A percentile compares a stretch with the other conserved stretches of the same genome.
These are phyloP conservation scores for Drechslera avenae DNA, from an alignment of 2,329 filamentous ascomycete species.

Conservation along the genomic window DNA sequence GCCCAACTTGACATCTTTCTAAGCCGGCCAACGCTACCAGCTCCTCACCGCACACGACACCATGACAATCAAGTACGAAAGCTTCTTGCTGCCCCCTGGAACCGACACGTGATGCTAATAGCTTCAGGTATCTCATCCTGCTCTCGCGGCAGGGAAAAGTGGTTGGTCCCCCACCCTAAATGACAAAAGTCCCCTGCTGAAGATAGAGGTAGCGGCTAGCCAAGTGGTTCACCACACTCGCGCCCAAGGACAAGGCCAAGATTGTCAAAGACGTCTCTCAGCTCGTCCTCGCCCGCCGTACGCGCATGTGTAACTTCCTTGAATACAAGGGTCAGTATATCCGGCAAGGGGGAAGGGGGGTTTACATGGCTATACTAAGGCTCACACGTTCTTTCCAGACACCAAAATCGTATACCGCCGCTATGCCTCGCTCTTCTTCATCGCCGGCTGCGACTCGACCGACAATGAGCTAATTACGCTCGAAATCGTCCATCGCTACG, in stretches of 20 bases:
- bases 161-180: constrained; percentile 63
- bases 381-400: constrained; percentile 62
- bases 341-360: constrained; percentile 18
- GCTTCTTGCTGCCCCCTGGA: not conserved
- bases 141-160: constrained; percentile 99
- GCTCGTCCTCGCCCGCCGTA: constrained; percentile 91
- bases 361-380: too few species aligned
- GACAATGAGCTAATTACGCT: constrained; percentile 98
- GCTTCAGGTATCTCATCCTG: constrained; percentile 86
- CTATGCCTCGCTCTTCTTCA: constrained; percentile 99
- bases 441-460: constrained; percentile 93
- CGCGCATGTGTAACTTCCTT: constrained; percentile 99
- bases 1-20: constrained; percentile 17
- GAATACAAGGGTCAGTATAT: constrained; percentile 86
- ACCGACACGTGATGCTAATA: constrained; percentile 7
- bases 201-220: constrained; percentile 75
- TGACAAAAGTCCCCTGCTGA: constrained; percentile 36
- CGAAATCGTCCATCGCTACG: constrained; percentile 98
- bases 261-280: constrained; percentile 99
- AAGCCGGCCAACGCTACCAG: not conserved
- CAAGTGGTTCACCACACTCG: constrained; percentile 99
- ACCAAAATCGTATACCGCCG: constrained; percentile 98
- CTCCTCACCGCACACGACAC: constrained; percentile 19
- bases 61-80: constrained; percentile 62
- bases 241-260: constrained; percentile 98